Evolutionary conservation across 352 stramenopile species (phyloP).

Genomic region (Globisporangium mamillatum): DNA sequence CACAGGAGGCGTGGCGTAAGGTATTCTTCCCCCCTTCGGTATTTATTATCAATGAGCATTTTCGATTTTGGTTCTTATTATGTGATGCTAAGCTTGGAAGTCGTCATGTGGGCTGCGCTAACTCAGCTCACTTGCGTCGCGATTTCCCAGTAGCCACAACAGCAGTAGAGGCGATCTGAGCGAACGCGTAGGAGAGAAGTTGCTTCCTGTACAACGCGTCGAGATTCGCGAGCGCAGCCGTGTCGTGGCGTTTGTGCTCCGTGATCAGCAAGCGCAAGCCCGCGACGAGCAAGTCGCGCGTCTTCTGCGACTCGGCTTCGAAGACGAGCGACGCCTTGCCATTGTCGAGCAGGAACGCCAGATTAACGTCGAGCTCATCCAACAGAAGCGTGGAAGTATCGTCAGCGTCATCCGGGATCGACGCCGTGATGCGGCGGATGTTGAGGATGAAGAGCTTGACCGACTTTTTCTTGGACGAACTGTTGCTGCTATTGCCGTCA

Average conservation of each 20-base stretch:
- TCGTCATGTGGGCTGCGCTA: not conserved
- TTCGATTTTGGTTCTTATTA: not conserved
- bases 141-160: not conserved
- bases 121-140: conserved; percentile 8
- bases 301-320: conserved; percentile 64
- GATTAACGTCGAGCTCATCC: conserved; percentile 27
- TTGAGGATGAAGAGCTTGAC: conserved; percentile 60
- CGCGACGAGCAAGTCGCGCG: conserved; percentile 60
- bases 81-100: not conserved
- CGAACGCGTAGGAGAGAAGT: conserved; percentile 7
- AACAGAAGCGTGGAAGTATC: not conserved
- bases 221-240: conserved; percentile 32
- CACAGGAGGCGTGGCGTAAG: not conserved
- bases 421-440: conserved; percentile 41
- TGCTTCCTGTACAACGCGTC: conserved; percentile 16
- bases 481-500: not conserved
- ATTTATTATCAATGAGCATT: conserved; percentile 14
- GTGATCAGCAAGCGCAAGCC: conserved; percentile 58
- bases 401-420: conserved; percentile 15
- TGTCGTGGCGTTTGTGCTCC: conserved; percentile 52
- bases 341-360: conserved; percentile 55
- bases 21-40: not conserved
- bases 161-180: not conserved
- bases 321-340: conserved; percentile 61
- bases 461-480: conserved; percentile 39